Evolutionary conservation across 2,329 filamentous ascomycete genomes (phyloP).

Genomic region (Pezicula rhizophila): DNA sequence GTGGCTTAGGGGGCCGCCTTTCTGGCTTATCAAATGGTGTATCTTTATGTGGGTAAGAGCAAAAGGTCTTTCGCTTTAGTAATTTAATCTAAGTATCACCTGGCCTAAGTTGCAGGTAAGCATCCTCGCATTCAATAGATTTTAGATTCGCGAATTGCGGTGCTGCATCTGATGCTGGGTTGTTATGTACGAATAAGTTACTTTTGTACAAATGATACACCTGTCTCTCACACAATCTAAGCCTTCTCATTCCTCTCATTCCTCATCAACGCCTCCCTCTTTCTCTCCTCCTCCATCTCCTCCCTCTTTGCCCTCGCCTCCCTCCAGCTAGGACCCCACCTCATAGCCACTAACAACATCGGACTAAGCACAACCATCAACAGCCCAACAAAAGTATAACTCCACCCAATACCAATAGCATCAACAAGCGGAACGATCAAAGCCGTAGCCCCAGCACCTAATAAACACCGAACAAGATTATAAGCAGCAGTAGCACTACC

Average conservation of each 20-base stretch:
- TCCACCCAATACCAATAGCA: slow-evolving; percentile 44
- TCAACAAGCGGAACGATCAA: slow-evolving; percentile 46
- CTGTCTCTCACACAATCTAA: no score
- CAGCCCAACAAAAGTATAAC: slow-evolving; percentile 41
- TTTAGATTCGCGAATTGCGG: no score
- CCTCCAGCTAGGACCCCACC: slow-evolving; percentile 39
- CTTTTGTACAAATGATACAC: no score
- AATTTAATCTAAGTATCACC: no score
- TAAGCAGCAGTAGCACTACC: slow-evolving; percentile 50
- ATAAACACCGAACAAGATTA: slow-evolving; percentile 48
- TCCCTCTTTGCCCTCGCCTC: slow-evolving; percentile 23
- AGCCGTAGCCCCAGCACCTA: slow-evolving; percentile 47
- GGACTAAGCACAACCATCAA: slow-evolving; percentile 36
- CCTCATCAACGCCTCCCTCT: neutral
- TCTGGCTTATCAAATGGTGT: no score
- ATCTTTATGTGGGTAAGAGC: no score
- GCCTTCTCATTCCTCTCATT: neutral
- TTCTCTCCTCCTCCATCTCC: slow-evolving; percentile 1
- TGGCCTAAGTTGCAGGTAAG: no score
- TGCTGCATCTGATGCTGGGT: no score
- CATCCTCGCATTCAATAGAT: no score
- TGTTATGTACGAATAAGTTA: no score
- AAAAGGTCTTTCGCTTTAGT: no score
- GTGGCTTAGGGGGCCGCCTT: no score
- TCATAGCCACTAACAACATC: slow-evolving; percentile 35